Conservation (phyloP, 2,329 filamentous ascomycete genomes). For the Uncinocarpus reesii region DNA sequence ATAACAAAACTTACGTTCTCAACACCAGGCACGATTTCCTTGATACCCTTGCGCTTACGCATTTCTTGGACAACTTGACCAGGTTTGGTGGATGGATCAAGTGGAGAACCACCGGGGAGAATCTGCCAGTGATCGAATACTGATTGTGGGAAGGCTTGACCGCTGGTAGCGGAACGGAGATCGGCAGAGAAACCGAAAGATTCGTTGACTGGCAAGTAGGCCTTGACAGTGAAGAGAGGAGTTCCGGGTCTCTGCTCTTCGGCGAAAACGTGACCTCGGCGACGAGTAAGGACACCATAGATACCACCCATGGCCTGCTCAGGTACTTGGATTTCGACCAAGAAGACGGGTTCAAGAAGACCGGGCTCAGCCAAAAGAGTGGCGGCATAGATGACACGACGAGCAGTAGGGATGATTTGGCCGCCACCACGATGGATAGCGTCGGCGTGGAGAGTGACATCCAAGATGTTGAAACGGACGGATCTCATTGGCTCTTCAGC, state of each 20-base stretch:
- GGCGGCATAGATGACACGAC: constrained; percentile 93
- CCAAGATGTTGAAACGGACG: constrained; percentile 96
- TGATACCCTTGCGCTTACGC: constrained; percentile 99
- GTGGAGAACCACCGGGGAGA: constrained; percentile 82
- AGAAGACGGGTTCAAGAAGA: constrained; percentile 94
- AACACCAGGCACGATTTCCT: constrained; percentile 83
- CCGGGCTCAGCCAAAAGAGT: constrained; percentile 81
- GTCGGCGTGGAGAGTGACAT: constrained; percentile 99
- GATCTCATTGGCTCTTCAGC: constrained; percentile 97
- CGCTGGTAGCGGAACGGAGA: constrained; percentile 83
- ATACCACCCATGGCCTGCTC: constrained; percentile 99
- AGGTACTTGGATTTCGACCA: constrained; percentile 98
- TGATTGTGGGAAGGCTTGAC: constrained; percentile 97
- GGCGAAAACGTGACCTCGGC: constrained; percentile 97
- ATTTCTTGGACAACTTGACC: constrained; percentile 75
- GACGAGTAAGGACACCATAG: constrained; percentile 95
- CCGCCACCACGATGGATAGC: constrained; percentile 99
- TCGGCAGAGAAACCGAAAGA: constrained; percentile 99
- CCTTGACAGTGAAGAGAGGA: constrained; percentile 98
- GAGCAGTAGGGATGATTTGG: constrained; percentile 94
- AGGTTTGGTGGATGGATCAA: constrained; percentile 72
- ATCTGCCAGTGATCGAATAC: constrained; percentile 99
- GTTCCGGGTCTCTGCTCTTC: constrained; percentile 98
- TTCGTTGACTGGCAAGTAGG: constrained; percentile 91
- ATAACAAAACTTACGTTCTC: constrained; percentile 67